Conservation (phyloP, 192 early-diverging fungal species). For the Gonapodya sp. region DNA sequence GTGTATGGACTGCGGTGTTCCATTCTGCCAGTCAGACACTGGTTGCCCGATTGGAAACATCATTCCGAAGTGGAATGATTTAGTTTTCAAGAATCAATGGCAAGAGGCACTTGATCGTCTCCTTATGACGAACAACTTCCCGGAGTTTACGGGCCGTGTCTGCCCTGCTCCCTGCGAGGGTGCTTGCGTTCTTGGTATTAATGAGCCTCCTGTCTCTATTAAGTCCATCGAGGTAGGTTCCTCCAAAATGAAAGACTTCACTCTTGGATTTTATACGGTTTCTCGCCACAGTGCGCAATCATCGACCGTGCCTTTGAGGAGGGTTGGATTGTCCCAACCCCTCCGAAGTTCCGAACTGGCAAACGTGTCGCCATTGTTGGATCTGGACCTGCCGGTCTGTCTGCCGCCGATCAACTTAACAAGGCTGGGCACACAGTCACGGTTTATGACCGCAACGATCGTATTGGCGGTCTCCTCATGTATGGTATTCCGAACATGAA, state of each 20-base stretch:
- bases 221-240: constrained; percentile 73
- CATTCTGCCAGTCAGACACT: constrained; percentile 95
- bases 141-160: constrained; percentile 98
- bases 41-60: constrained; percentile 99
- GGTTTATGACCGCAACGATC: constrained; percentile 95
- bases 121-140: constrained; percentile 97
- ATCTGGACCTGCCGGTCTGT: constrained; percentile 90
- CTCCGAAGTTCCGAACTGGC: constrained; percentile 70
- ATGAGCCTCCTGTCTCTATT: constrained; percentile 87
- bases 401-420: constrained; percentile 96
- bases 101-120: constrained; percentile 86
- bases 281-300: constrained; percentile 56
- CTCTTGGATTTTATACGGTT: background rate
- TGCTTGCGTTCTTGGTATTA: constrained; percentile 91
- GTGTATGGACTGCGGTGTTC: constrained; percentile 95
- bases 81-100: constrained; percentile 95
- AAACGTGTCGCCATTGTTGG: constrained; percentile 82
- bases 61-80: constrained; percentile 98
- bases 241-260: background rate
- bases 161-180: constrained; percentile 98
- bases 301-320: constrained; percentile 94
- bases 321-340: constrained; percentile 91
- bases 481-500: constrained; percentile 99
- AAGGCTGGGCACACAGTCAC: constrained; percentile 90
- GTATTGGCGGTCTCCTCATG: constrained; percentile 89